phyloP scores from a whole-genome alignment of 163 green algal species.

The Scenedesmus sp. region DNA sequence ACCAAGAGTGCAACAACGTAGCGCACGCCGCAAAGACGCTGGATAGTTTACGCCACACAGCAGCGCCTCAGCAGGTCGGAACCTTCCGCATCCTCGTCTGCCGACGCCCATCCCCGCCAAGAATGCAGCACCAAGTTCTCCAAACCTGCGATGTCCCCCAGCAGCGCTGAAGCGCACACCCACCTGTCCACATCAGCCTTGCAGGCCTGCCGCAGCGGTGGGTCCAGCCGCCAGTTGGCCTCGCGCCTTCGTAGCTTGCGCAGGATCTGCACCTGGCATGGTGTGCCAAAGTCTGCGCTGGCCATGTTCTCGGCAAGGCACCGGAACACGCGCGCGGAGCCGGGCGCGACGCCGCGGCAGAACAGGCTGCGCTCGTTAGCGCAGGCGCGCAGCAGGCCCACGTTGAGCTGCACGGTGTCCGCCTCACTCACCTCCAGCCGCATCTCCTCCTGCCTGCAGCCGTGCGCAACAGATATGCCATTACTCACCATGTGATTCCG shows the following conservation, averaged over 20 bases:
- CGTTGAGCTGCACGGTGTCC: conserved; percentile 74
- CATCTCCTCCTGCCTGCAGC: conserved; percentile 64
- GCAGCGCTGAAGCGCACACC: neutral
- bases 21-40: neutral
- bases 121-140: neutral
- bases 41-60: neutral
- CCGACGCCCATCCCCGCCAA: neutral
- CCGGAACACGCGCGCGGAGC: conserved; percentile 78
- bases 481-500: too few species aligned
- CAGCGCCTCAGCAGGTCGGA: neutral
- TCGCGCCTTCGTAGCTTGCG: conserved; percentile 65
- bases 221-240: conserved; percentile 83
- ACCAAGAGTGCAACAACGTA: neutral
- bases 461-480: neutral
- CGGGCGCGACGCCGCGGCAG: conserved; percentile 72
- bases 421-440: conserved; percentile 80
- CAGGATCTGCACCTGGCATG: conserved; percentile 66
- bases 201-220: conserved; percentile 77
- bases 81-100: too few species aligned
- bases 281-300: conserved; percentile 71
- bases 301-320: conserved; percentile 82
- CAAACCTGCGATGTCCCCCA: too few species aligned
- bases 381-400: conserved; percentile 69
- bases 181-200: conserved; percentile 62
- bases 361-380: conserved; percentile 67